Percentiles rank a stretch among this genome's conserved stretches.
Conservation (phyloP, 2,329 filamentous ascomycete species). For the Colletotrichum musicola region DNA sequence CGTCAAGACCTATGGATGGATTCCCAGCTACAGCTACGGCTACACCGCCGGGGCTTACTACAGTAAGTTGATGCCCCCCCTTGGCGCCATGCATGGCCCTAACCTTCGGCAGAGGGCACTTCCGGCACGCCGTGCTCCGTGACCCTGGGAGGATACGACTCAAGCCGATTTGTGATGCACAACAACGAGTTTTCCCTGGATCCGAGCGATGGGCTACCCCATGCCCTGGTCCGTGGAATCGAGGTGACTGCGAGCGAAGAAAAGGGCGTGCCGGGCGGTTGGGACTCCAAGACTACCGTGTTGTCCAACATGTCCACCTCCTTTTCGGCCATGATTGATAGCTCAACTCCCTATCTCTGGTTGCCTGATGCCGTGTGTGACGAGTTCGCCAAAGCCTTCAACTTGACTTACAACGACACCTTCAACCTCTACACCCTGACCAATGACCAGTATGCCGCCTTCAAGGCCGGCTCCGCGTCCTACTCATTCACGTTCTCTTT, state of each 20-base stretch:
- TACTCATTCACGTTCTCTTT: conserved; percentile 70
- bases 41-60: conserved; percentile 84
- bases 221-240: conserved; percentile 71
- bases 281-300: conserved; percentile 53
- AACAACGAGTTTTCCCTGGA: conserved; percentile 70
- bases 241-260: conserved; percentile 52
- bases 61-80: conserved; percentile 58
- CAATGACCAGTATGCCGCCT: conserved; percentile 66
- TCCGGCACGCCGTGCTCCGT: conserved; percentile 66
- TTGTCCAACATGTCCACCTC: conserved; percentile 61
- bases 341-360: conserved; percentile 74
- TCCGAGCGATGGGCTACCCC: conserved; percentile 66
- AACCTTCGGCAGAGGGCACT: conserved; percentile 48
- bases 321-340: conserved; percentile 70
- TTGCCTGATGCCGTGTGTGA: conserved; percentile 72
- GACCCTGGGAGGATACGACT: conserved; percentile 79
- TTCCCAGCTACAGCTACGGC: conserved; percentile 80
- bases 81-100: conserved; percentile 45
- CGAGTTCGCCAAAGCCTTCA: conserved; percentile 73
- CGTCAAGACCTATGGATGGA: conserved; percentile 68
- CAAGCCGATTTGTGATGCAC: conserved; percentile 71
- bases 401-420: conserved; percentile 73
- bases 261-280: conserved; percentile 50
- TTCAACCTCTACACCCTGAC: conserved; percentile 75
- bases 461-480: conserved; percentile 52